Conservation (phyloP, 371 early-diverging fungal genomes). For the Rhizopus sp. region DNA sequence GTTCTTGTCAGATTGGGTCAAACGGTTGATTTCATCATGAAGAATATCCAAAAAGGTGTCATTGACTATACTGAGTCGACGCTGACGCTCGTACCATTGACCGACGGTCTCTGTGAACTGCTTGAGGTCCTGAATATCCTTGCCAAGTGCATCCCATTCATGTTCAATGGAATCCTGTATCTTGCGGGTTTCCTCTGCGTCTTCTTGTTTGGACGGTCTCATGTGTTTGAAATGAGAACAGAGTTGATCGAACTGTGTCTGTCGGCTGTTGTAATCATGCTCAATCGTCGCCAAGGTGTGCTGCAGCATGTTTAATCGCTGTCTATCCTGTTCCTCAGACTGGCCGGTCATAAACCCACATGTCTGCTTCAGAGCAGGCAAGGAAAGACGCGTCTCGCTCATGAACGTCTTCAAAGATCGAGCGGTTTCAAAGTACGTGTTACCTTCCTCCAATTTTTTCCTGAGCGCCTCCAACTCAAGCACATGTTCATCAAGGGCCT, state of each 20-base stretch:
- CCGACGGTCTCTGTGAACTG: constrained; percentile 31
- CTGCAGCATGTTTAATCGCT: constrained; percentile 27
- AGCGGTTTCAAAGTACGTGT: constrained; percentile 35
- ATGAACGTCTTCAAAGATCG: constrained; percentile 26
- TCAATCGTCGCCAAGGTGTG: constrained; percentile 18
- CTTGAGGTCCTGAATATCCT: constrained; percentile 28
- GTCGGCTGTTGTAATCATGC: constrained; percentile 18
- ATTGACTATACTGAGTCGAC: constrained; percentile 31
- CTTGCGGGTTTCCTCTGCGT: constrained; percentile 18
- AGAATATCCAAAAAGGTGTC: constrained; percentile 24
- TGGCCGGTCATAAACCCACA: constrained; percentile 52
- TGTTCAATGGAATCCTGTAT: constrained; percentile 24
- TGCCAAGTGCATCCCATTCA: constrained; percentile 31
- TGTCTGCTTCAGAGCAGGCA: constrained; percentile 43
- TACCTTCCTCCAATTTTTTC: constrained; percentile 41
- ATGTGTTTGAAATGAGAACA: constrained; percentile 24
- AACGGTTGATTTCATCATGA: constrained; percentile 29
- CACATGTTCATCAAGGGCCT: constrained; percentile 31
- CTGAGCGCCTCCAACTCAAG: constrained; percentile 25
- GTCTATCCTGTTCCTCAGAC: constrained; percentile 43
- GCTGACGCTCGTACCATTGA: constrained; percentile 45
- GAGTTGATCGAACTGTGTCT: constrained; percentile 22
- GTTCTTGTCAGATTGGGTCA: constrained; percentile 28
- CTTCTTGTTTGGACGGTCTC: constrained; percentile 23
- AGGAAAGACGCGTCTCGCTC: constrained; percentile 31